Conservation (phyloP, 2,329 filamentous ascomycete genomes). For the Xylariales sp. region DNA sequence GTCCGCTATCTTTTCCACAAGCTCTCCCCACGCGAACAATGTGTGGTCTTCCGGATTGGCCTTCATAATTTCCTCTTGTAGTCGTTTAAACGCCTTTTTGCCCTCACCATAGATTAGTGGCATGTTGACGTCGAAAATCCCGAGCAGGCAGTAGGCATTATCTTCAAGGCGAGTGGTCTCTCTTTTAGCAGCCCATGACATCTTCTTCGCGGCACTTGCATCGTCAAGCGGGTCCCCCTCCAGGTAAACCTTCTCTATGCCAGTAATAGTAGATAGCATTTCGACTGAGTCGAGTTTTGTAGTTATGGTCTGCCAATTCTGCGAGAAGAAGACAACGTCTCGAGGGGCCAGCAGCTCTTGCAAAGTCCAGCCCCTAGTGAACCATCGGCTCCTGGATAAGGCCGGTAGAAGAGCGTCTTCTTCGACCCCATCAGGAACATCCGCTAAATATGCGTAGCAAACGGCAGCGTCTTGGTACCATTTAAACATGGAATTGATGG, state of each 20-base stretch:
- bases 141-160: slow-evolving; percentile 46
- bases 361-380: slow-evolving; percentile 21
- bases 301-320: slow-evolving; percentile 38
- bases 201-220: slow-evolving; percentile 41
- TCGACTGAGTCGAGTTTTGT: slow-evolving; percentile 39
- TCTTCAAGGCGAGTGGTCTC: slow-evolving; percentile 45
- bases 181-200: slow-evolving; percentile 47
- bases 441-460: slow-evolving; percentile 43
- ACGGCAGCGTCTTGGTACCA: slow-evolving; percentile 43
- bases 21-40: slow-evolving; percentile 42
- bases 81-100: slow-evolving; percentile 42
- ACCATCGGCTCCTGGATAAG: slow-evolving; percentile 24
- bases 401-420: slow-evolving; percentile 1
- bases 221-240: slow-evolving; percentile 25
- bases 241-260: slow-evolving; percentile 39
- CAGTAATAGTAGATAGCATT: slow-evolving; percentile 38
- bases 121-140: slow-evolving; percentile 49
- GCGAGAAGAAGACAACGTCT: slow-evolving; percentile 41
- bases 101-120: slow-evolving; percentile 48
- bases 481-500: slow-evolving; percentile 32
- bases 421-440: slow-evolving; percentile 34
- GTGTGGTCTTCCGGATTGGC: slow-evolving; percentile 42
- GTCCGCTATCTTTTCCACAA: slow-evolving; percentile 17
- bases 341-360: slow-evolving; percentile 42
- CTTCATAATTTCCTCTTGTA: slow-evolving; percentile 45